phyloP scores from a whole-genome alignment of 768 basidiomycete species.

The Hericium coralloides region DNA sequence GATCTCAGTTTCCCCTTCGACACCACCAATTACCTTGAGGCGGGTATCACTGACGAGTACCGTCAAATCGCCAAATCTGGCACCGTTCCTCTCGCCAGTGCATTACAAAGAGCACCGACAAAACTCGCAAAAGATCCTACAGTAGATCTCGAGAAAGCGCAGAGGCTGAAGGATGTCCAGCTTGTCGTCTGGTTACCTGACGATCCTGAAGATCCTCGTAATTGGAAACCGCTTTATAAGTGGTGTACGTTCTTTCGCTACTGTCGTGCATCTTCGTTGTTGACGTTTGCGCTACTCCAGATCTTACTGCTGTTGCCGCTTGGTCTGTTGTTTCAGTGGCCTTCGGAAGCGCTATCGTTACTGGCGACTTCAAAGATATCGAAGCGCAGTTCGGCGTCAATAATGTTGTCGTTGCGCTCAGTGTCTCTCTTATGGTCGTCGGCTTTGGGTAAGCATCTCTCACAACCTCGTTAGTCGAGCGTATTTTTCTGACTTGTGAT shows the following conservation, averaged over 20 bases:
- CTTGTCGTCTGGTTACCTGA: slow-evolving; percentile 28
- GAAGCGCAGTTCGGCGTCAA: slow-evolving; percentile 23
- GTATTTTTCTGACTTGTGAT: slow-evolving; percentile 5
- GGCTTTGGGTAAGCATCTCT: slow-evolving; percentile 26
- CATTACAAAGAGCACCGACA: slow-evolving; percentile 22
- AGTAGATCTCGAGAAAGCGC: slow-evolving; percentile 28
- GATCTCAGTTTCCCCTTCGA: slow-evolving; percentile 23
- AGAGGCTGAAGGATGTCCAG: slow-evolving; percentile 21
- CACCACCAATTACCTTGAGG: slow-evolving; percentile 19
- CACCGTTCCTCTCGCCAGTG: slow-evolving; percentile 19
- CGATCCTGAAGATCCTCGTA: slow-evolving; percentile 33
- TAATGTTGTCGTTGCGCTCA: slow-evolving; percentile 25
- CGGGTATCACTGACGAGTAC: slow-evolving; percentile 27
- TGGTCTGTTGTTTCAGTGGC: slow-evolving; percentile 27
- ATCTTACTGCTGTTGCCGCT: slow-evolving; percentile 23
- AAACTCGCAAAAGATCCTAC: slow-evolving; percentile 13
- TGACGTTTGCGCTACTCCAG: slow-evolving; percentile 7
- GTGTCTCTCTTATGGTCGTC: slow-evolving; percentile 28
- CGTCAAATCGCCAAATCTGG: slow-evolving; percentile 22
- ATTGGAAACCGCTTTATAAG: slow-evolving; percentile 23
- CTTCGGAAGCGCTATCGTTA: slow-evolving; percentile 28
- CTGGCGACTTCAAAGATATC: slow-evolving; percentile 28
- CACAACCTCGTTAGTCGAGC: slow-evolving; percentile 15
- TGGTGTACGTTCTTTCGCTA: slow-evolving; percentile 21
- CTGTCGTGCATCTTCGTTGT: not conserved